Base-by-base conservation (phyloP, 306 rosid species). In the Castanea mollissima region DNA sequence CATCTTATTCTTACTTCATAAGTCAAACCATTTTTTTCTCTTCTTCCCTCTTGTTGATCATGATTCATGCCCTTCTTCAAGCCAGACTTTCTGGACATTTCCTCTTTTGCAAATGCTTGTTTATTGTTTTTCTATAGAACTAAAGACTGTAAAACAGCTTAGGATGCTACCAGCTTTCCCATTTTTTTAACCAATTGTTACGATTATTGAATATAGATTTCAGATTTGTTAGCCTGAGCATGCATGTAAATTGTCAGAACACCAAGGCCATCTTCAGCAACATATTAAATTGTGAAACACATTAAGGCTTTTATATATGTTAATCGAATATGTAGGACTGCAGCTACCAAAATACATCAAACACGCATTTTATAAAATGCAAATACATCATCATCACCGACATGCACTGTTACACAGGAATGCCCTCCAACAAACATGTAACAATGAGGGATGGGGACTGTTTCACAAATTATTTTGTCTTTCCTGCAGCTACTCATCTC, bases 401-500 rank as follows among this genome's bases (percentile, higher is more conserved):
- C 80, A 89, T 82, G 83, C 86, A 87, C 77, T 79, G 92, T 79
- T 67, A 83, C 86, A 68, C 83, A 76, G 82, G 82, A 88, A 79
- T 78, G 83, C 88, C 89, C 83, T 83, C 82, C 77, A 80, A 75
- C 74, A 81, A 62, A 81, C 87, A 76, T 58, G 89, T 77, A 77
- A 87, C 79, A 79, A 70, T 74, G 85, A 82, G 70, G 85, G 74
- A 71, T 74, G 84, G 71, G 79, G 81, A 85, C 88, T 84, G 78
- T 80, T 77, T 77, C 79, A 89, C 87, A 86, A 54, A 85, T 88
- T 86, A 90, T 88, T 59, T 46, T 91, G 55, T 83, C 86, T 79
- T 85, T 81, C 82, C 74, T 51, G 79, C 76, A 18, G 81, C 74
- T 55, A 84, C 81, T 63, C 85, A 74, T 78, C 75, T 79, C 85